Evolutionary conservation across 2,329 filamentous ascomycete species (phyloP).

Genomic region (Parastagonospora avenae): DNA sequence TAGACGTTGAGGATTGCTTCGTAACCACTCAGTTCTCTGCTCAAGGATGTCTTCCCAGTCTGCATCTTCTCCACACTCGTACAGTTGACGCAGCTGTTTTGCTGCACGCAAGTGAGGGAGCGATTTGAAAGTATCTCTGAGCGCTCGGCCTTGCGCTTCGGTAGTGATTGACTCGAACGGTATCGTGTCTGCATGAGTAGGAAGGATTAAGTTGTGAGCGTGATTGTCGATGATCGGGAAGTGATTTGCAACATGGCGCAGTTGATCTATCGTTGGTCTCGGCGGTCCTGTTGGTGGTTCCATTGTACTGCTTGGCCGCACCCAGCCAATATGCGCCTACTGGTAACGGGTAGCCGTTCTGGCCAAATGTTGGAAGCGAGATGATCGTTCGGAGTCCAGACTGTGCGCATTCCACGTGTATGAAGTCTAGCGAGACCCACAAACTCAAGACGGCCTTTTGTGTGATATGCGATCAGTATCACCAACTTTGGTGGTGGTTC

Average conservation of each 20-base stretch:
- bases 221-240: slow-evolving; percentile 74
- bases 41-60: slow-evolving; percentile 64
- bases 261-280: slow-evolving; percentile 33
- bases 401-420: neutral
- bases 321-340: too few species aligned
- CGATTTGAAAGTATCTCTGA: slow-evolving; percentile 65
- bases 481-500: neutral
- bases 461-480: neutral
- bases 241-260: slow-evolving; percentile 41
- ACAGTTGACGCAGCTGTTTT: slow-evolving; percentile 68
- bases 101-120: slow-evolving; percentile 73
- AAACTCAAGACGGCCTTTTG: neutral
- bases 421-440: neutral
- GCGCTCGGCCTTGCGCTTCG: slow-evolving; percentile 72
- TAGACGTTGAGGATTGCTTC: slow-evolving; percentile 59
- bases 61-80: slow-evolving; percentile 61
- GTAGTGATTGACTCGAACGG: slow-evolving; percentile 69
- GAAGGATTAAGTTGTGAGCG: slow-evolving; percentile 69
- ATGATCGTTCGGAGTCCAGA: neutral
- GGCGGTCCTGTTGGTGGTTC: slow-evolving; percentile 16
- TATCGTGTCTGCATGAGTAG: slow-evolving; percentile 54
- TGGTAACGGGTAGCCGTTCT: neutral
- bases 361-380: neutral
- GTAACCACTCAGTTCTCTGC: slow-evolving; percentile 55
- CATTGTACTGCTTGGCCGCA: slow-evolving; percentile 13